Percentiles rank a stretch among this genome's conserved stretches.
Evolutionary conservation across 2,329 filamentous ascomycete species (phyloP).

Genomic region (Phyllosticta citriasiana): DNA sequence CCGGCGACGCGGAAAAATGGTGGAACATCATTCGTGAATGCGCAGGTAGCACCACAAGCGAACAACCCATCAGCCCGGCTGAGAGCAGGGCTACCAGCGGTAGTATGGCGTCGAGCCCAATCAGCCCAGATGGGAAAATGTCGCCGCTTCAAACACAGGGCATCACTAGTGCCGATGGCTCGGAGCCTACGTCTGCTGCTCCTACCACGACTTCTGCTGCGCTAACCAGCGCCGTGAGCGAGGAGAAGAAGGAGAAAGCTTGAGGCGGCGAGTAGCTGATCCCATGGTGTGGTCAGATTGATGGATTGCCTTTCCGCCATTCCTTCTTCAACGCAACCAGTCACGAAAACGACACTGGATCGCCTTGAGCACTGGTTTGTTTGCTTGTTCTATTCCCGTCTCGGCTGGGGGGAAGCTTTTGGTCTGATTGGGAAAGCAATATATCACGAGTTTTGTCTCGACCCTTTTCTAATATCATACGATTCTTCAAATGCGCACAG

Average conservation of each 20-base stretch:
- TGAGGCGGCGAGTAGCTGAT: neutral
- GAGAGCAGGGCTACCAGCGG: conserved; percentile 26
- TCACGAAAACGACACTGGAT: neutral
- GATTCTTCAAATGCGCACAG: neutral
- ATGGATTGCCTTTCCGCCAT: neutral
- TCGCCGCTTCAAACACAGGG: conserved; percentile 26
- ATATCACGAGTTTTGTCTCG: neutral
- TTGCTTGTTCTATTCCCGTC: neutral
- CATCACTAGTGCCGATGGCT: conserved; percentile 16
- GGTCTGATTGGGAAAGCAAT: neutral
- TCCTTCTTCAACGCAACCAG: neutral
- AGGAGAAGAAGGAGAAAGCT: conserved; percentile 22
- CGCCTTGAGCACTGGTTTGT: neutral
- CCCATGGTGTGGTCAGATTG: neutral
- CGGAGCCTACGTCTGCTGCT: conserved; percentile 6
- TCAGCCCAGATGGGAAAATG: conserved; percentile 11
- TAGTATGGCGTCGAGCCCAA: conserved; percentile 12
- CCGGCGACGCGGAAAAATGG: conserved; percentile 77
- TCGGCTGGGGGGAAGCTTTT: neutral
- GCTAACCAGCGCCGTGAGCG: conserved; percentile 17
- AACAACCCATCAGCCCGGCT: conserved; percentile 23
- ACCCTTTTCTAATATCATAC: neutral
- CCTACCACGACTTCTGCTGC: conserved; percentile 1
- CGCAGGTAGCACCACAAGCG: conserved; percentile 41
- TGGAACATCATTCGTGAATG: conserved; percentile 59